These are phyloP conservation scores for Tulasnella sp. DNA, from an alignment of 768 basidiomycete species.

Conservation along the genomic window DNA sequence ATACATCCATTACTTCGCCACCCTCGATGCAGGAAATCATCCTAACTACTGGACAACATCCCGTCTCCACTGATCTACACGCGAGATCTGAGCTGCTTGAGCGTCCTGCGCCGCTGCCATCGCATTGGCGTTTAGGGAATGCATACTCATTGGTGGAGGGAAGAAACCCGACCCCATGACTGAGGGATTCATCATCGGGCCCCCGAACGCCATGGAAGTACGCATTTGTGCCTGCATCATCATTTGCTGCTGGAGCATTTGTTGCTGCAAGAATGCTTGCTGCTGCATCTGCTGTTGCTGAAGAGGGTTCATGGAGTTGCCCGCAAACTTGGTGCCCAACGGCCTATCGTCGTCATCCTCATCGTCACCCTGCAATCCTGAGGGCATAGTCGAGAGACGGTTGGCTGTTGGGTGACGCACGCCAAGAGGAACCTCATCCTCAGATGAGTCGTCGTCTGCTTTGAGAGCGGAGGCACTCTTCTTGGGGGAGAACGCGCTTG, in stretches of 20 bases:
- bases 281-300: constrained; percentile 28
- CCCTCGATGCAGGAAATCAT: background rate
- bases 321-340: constrained; percentile 48
- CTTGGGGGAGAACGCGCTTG: constrained; percentile 34
- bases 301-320: constrained; percentile 10
- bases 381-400: constrained; percentile 11
- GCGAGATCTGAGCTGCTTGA: constrained; percentile 30
- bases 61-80: constrained; percentile 77
- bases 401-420: constrained; percentile 25
- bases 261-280: constrained; percentile 55
- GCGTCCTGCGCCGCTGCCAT: background rate
- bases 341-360: constrained; percentile 60
- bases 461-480: constrained; percentile 30
- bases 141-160: constrained; percentile 44
- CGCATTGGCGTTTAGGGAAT: background rate
- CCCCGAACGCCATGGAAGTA: constrained; percentile 64
- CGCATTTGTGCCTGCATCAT: constrained; percentile 74
- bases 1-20: background rate
- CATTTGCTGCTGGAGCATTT: constrained; percentile 62
- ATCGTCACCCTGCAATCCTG: background rate
- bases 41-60: constrained; percentile 47
- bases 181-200: constrained; percentile 37
- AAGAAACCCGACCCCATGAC: constrained; percentile 69
- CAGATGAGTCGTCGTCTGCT: constrained; percentile 31
- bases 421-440: constrained; percentile 29